Base-by-base conservation (phyloP, 345 rosid genomes). In the Brassica nigra region DNA sequence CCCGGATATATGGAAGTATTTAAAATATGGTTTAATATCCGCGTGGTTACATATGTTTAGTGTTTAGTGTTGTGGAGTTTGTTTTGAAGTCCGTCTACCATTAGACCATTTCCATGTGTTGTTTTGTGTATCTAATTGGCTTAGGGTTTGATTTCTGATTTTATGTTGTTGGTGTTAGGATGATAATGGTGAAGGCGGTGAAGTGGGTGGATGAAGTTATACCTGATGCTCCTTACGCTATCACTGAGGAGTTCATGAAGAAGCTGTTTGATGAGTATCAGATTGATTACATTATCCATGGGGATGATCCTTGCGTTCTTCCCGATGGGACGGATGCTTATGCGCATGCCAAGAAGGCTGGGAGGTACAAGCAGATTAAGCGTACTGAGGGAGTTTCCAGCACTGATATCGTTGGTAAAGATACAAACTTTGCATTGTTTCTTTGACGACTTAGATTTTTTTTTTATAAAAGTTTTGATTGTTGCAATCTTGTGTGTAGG, bases 301-400 rank as follows among this genome's bases (percentile, higher is more conserved):
- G 98, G 6, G 98, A 94, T 62, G 98, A 94, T 80, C 98, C 98
- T 29, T 94, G 98, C 80, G 81, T 90, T 78, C 98, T 94, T 79
- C 95, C 97, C 2, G 97, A 94, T 89, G 98, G 98, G 47, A 84
- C 92, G 71, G 98, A 94, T 88, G 98, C 98, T 80, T 94, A 94
- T 82, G 97, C 91, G 36, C 79, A 80, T 70, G 98, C 98, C 42
- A 94, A 92, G 89, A 88, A 84, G 69, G 98, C 88, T 58, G 93
- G 97, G 39, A 92, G 94, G 29, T 94, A 92, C 91, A 92, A 91
- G 91, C 97, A 94, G 86, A 94, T 94, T 68, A 94, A 92, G 82
- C 97, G 98, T 37, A 94, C 98, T 0, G 98, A 94, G 88, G 98
- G 98, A 4, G 98, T 94, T 74, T 94, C 98, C 67, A 94, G 98